phyloP scores from a whole-genome alignment of 306 rosid species.

The Vigna nakashimae region DNA sequence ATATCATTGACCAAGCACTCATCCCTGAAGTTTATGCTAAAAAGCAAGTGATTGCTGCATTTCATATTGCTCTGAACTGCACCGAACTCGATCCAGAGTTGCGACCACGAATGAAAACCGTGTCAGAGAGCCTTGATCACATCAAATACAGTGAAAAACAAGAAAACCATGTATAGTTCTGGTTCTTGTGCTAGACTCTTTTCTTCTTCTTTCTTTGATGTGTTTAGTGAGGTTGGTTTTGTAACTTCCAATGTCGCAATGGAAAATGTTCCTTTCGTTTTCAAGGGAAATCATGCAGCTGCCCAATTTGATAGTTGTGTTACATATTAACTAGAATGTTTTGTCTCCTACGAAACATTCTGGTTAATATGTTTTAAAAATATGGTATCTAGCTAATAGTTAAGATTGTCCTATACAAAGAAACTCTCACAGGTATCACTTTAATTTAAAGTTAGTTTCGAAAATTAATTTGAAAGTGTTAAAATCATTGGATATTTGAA shows the following conservation, averaged over 20 bases:
- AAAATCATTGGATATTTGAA: no score
- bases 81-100: conserved; percentile 80
- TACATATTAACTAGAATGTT: no score
- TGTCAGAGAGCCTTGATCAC: conserved; percentile 77
- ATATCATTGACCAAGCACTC: conserved; percentile 77
- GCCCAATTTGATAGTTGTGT: background rate
- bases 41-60: conserved; percentile 72
- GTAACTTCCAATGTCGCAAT: conserved; percentile 19
- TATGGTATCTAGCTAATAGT: no score
- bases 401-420: no score
- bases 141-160: conserved; percentile 53
- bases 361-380: no score
- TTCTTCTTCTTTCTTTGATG: background rate
- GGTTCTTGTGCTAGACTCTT: conserved; percentile 12
- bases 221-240: conserved; percentile 20
- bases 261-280: conserved; percentile 17
- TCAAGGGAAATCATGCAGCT: background rate
- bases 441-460: no score
- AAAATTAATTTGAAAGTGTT: no score
- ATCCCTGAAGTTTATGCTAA: conserved; percentile 71
- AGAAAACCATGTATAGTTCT: conserved; percentile 35
- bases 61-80: conserved; percentile 81
- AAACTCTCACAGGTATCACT: no score
- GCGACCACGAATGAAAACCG: conserved; percentile 82
- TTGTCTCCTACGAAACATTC: no score